phyloP scores from a whole-genome alignment of 2,329 filamentous ascomycete genomes.

The Fusarium paranaense region DNA sequence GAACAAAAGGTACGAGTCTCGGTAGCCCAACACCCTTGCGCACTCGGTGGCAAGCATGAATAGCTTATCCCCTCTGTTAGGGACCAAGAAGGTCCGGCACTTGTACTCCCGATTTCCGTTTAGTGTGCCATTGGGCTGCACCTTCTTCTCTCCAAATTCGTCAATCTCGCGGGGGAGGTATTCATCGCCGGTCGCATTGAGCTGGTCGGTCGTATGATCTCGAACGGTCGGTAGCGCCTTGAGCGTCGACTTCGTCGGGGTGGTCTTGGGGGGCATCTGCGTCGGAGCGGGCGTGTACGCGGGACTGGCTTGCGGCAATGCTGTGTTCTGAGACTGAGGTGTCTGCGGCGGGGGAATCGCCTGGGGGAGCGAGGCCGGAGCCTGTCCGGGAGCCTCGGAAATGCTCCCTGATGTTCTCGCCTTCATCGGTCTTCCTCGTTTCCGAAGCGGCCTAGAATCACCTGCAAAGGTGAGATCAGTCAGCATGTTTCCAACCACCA shows the following conservation, averaged over 20 bases:
- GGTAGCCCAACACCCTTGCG: conserved; percentile 90
- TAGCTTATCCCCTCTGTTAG: conserved; percentile 89
- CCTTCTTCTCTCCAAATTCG: conserved; percentile 94
- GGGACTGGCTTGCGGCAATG: conserved; percentile 57
- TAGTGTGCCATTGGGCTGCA: conserved; percentile 83
- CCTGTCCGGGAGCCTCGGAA: conserved; percentile 68
- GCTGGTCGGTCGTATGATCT: conserved; percentile 96
- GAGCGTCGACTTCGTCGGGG: conserved; percentile 84
- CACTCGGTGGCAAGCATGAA: conserved; percentile 99
- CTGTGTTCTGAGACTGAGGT: conserved; percentile 62
- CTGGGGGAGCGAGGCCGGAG: conserved; percentile 58
- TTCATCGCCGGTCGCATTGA: conserved; percentile 89
- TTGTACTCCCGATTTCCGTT: conserved; percentile 88
- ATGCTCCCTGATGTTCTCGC: conserved; percentile 62
- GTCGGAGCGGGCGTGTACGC: conserved; percentile 54
- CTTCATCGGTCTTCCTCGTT: conserved; percentile 74
- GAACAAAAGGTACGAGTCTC: conserved; percentile 97
- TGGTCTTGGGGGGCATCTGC: conserved; percentile 78
- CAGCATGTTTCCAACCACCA: conserved; percentile 22
- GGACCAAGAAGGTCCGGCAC: conserved; percentile 93
- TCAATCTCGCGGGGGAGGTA: conserved; percentile 95
- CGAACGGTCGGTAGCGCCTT: conserved; percentile 96
- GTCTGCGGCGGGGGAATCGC: conserved; percentile 64
- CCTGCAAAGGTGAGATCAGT: conserved; percentile 53
- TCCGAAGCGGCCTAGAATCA: conserved; percentile 61